These are phyloP conservation scores for Plasmopara muralis DNA, from an alignment of 352 stramenopile species.

Conservation along the genomic window DNA sequence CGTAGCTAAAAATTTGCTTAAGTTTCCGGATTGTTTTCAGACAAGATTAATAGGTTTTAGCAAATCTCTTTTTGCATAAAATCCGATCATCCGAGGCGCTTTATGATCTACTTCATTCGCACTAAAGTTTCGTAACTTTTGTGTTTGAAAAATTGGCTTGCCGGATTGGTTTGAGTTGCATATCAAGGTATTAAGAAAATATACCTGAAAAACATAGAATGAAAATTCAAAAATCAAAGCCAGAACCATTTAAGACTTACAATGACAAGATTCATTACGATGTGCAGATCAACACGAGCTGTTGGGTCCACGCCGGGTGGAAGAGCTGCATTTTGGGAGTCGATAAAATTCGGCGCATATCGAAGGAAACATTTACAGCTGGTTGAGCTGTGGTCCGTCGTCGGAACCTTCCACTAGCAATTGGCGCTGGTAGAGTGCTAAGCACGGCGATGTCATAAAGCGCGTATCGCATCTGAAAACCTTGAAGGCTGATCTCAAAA, in stretches of 20 bases:
- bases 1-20: conserved; percentile 27
- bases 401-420: conserved; percentile 8
- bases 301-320: neutral
- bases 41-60: too few species aligned
- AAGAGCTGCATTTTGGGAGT: neutral
- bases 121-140: too few species aligned
- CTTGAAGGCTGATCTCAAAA: conserved; percentile 7
- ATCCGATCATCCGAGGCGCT: too few species aligned
- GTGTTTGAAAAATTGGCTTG: too few species aligned
- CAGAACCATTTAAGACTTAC: neutral
- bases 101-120: too few species aligned
- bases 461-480: conserved; percentile 3
- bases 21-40: too few species aligned
- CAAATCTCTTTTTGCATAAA: too few species aligned
- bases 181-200: too few species aligned
- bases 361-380: conserved; percentile 10
- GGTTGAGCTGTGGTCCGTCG: neutral
- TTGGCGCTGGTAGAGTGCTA: conserved; percentile 5
- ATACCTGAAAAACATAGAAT: too few species aligned
- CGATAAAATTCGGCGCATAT: conserved; percentile 1
- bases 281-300: neutral
- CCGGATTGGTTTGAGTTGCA: too few species aligned
- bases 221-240: too few species aligned
- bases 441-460: conserved; percentile 5
- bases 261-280: neutral